Evolutionary conservation across 2,329 filamentous ascomycete genomes (phyloP).

Genomic region (Colletotrichum chrysophilum): DNA sequence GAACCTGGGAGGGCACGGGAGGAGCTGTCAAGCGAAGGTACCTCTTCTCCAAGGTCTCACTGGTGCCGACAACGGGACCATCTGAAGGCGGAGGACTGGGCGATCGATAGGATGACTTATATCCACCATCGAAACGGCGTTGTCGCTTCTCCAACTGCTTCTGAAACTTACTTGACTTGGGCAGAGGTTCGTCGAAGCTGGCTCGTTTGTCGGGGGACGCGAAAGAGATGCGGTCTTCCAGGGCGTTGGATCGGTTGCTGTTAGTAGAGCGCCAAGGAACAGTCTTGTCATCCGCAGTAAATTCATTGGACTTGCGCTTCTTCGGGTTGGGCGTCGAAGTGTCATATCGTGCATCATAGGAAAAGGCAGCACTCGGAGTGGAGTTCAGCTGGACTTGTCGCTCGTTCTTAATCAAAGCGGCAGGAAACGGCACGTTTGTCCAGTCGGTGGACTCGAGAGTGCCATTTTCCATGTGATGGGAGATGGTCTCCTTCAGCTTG

Average conservation of each 20-base stretch:
- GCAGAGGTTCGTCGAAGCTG: constrained; percentile 45
- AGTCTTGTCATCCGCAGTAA: constrained; percentile 56
- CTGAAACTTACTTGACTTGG: constrained; percentile 83
- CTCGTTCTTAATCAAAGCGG: constrained; percentile 79
- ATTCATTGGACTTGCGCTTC: constrained; percentile 84
- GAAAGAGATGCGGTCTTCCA: constrained; percentile 80
- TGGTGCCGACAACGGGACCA: constrained; percentile 85
- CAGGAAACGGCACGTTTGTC: constrained; percentile 82
- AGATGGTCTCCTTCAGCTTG: constrained; percentile 87
- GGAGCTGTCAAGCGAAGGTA: constrained; percentile 93
- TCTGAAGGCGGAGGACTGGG: constrained; percentile 62
- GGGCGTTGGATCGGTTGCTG: constrained; percentile 43
- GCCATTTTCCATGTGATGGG: constrained; percentile 76
- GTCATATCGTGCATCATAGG: constrained; percentile 26
- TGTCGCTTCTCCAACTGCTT: constrained; percentile 87
- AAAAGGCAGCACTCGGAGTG: constrained; percentile 31
- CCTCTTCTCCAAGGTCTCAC: constrained; percentile 84
- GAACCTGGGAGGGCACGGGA: constrained; percentile 86
- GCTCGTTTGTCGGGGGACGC: constrained; percentile 52
- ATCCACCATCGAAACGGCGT: constrained; percentile 80
- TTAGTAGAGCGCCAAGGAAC: constrained; percentile 81
- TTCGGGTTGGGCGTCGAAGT: constrained; percentile 51
- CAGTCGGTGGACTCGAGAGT: constrained; percentile 80
- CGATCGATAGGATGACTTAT: constrained; percentile 60
- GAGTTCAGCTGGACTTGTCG: constrained; percentile 56